Evolutionary conservation across 305 asterid species (phyloP).

Genomic region (Caryopteris hybrid): DNA sequence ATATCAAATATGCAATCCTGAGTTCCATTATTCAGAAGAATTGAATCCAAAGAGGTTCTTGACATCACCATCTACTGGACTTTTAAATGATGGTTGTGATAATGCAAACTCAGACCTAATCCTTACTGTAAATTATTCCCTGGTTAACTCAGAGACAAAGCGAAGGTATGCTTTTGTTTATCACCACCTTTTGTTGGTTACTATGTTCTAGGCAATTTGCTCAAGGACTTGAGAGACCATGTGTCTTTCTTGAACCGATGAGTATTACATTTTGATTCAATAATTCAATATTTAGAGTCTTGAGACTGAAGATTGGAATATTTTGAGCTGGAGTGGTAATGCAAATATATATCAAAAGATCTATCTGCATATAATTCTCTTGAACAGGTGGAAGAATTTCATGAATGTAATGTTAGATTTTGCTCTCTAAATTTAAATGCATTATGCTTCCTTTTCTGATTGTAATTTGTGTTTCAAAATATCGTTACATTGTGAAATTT

Average conservation of each 20-base stretch:
- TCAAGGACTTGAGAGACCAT: constrained; percentile 19
- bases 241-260: constrained; percentile 5
- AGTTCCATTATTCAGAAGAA: constrained; percentile 70
- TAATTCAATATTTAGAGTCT: not conserved
- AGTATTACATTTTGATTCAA: constrained; percentile 10
- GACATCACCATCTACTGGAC: constrained; percentile 89
- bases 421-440: not conserved
- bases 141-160: constrained; percentile 65
- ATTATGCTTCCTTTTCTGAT: not conserved
- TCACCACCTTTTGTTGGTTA: constrained; percentile 14
- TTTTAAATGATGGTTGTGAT: constrained; percentile 85
- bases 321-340: constrained; percentile 11
- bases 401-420: not conserved
- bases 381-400: not conserved
- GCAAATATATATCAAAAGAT: not conserved
- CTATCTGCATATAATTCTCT: constrained; percentile 10
- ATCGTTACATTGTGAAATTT: not conserved
- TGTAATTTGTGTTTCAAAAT: not conserved
- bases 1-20: constrained; percentile 84
- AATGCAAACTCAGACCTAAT: constrained; percentile 93
- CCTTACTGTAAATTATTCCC: constrained; percentile 62
- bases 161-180: constrained; percentile 59
- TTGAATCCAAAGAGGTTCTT: constrained; percentile 86
- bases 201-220: constrained; percentile 1
- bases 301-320: constrained; percentile 4